Percentiles rank a stretch among this genome's conserved stretches.
Conservation (phyloP, 2,329 filamentous ascomycete genomes). For the Hortaea werneckii region DNA sequence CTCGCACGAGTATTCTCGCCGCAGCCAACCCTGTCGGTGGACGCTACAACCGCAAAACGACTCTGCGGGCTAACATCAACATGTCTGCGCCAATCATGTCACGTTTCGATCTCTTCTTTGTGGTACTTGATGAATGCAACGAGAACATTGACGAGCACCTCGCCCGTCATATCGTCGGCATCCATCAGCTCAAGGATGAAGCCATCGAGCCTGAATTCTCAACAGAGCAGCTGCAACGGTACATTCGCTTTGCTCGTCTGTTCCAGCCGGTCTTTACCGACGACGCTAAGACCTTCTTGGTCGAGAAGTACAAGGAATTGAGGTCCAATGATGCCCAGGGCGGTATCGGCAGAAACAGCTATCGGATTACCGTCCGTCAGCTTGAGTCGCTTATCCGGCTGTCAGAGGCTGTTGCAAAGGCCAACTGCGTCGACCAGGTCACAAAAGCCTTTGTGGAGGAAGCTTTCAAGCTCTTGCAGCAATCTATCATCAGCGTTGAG, state of each 20-base stretch:
- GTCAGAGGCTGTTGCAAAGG: slow-evolving; percentile 95
- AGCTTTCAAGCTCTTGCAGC: slow-evolving; percentile 79
- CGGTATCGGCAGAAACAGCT: slow-evolving; percentile 86
- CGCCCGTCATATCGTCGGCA: slow-evolving; percentile 85
- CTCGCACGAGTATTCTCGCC: slow-evolving; percentile 86
- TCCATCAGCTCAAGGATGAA: slow-evolving; percentile 86
- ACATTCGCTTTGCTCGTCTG: slow-evolving; percentile 90
- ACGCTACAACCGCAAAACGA: slow-evolving; percentile 94
- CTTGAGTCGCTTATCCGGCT: slow-evolving; percentile 92
- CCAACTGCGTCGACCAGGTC: slow-evolving; percentile 90
- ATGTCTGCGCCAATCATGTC: slow-evolving; percentile 99
- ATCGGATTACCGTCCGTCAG: slow-evolving; percentile 94
- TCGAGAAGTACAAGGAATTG: slow-evolving; percentile 91
- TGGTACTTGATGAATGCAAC: slow-evolving; percentile 93
- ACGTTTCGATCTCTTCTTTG: slow-evolving; percentile 97
- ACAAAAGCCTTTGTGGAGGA: slow-evolving; percentile 77
- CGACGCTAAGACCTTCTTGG: slow-evolving; percentile 74
- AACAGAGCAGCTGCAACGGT: slow-evolving; percentile 91
- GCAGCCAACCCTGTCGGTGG: slow-evolving; percentile 94
- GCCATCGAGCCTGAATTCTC: slow-evolving; percentile 88
- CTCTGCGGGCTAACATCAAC: slow-evolving; percentile 89
- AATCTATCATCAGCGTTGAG: slow-evolving; percentile 95
- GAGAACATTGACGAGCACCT: slow-evolving; percentile 82
- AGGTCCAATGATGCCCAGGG: slow-evolving; percentile 88
- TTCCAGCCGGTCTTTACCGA: slow-evolving; percentile 89